Conservation (phyloP, 1,139 yeast genomes). For the Blastobotrys niveus region DNA sequence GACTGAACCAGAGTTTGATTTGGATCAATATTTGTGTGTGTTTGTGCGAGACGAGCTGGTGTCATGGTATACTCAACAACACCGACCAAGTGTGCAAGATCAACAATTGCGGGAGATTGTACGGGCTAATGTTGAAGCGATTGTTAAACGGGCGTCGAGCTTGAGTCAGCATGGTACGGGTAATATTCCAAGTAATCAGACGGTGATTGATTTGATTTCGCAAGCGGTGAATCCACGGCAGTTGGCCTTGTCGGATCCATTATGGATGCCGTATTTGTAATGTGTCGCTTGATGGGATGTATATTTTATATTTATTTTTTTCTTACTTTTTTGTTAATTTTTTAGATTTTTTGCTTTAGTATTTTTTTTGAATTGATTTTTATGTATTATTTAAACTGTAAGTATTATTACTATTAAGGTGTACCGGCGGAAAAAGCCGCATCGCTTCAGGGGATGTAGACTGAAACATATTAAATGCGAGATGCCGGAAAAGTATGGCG, state of each 20-base stretch:
- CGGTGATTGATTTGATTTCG: conserved; percentile 82
- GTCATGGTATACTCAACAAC: conserved; percentile 86
- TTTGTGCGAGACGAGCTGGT: conserved; percentile 93
- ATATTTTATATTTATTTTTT: background rate
- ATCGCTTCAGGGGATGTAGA: too few relatives aligned
- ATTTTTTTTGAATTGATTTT: background rate
- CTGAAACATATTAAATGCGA: too few relatives aligned
- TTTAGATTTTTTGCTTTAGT: background rate
- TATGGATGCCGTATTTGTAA: conserved; percentile 92
- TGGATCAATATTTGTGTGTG: conserved; percentile 68
- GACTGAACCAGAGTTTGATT: conserved; percentile 84
- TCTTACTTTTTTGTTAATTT: conserved; percentile 8
- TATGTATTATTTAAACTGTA: too few relatives aligned
- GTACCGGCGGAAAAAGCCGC: too few relatives aligned
- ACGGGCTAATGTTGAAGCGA: conserved; percentile 77
- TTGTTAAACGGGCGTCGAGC: conserved; percentile 55
- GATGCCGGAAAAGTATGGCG: too few relatives aligned
- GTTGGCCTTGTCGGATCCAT: conserved; percentile 84
- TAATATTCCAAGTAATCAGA: conserved; percentile 82
- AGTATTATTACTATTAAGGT: too few relatives aligned
- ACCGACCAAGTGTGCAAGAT: conserved; percentile 59
- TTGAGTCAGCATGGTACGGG: conserved; percentile 76
- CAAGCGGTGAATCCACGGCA: conserved; percentile 96
- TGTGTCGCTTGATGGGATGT: too few relatives aligned
- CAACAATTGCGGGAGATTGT: conserved; percentile 84